Evolutionary conservation across 768 basidiomycete species (phyloP).

Genomic region (Boletus vermiculosoides): DNA sequence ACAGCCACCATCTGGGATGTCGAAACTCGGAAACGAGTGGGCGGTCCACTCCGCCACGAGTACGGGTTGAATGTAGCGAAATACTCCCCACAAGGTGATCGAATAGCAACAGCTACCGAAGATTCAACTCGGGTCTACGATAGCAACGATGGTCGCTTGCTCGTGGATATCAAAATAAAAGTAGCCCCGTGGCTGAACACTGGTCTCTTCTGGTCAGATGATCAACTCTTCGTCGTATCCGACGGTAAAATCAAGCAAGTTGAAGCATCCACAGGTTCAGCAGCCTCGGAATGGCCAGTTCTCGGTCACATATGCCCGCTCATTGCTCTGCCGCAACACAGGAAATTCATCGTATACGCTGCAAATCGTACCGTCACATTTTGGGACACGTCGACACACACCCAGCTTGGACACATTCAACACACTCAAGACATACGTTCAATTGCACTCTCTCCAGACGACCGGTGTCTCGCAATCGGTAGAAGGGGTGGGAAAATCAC

Average conservation of each 20-base stretch:
- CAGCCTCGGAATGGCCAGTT: not conserved
- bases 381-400: not conserved
- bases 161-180: not conserved
- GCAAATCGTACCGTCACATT: not conserved
- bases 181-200: not conserved
- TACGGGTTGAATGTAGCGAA: not conserved
- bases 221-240: not conserved
- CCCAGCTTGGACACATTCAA: not conserved
- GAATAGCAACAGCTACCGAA: too few relatives aligned
- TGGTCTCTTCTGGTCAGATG: not conserved
- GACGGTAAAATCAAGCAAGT: not conserved
- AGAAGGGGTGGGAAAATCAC: not conserved
- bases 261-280: not conserved
- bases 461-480: not conserved
- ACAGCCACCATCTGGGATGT: not conserved
- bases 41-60: not conserved
- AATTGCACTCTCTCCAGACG: not conserved
- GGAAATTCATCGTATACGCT: not conserved
- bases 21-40: not conserved
- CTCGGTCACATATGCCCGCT: too few relatives aligned
- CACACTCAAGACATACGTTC: not conserved
- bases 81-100: not conserved
- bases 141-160: not conserved
- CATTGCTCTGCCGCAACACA: not conserved
- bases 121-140: too few relatives aligned